phyloP scores from a whole-genome alignment of 495 filamentous ascomycete species.

The Xylaria scruposa region DNA sequence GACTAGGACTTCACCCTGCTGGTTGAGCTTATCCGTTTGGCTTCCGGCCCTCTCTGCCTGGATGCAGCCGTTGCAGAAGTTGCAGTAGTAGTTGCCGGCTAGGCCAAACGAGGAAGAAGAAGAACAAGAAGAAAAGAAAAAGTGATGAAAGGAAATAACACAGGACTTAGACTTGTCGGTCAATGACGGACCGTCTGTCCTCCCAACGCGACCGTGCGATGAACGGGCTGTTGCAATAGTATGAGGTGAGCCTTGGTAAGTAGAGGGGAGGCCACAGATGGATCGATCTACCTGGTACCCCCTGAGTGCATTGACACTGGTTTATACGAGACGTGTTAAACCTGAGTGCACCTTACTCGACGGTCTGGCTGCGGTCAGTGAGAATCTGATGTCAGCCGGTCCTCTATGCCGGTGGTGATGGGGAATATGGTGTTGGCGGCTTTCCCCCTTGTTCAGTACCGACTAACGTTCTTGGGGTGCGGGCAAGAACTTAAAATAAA shows the following conservation, averaged over 20 bases:
- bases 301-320: slow-evolving; percentile 5
- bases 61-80: neutral
- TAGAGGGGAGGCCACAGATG: neutral
- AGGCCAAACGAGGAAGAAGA: slow-evolving; percentile 8
- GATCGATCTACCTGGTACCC: neutral
- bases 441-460: neutral
- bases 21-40: slow-evolving; percentile 5
- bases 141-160: neutral
- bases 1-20: slow-evolving; percentile 2
- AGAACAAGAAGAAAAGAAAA: neutral
- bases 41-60: neutral
- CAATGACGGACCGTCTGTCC: slow-evolving; percentile 35
- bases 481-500: neutral
- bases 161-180: slow-evolving; percentile 28
- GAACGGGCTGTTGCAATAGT: neutral
- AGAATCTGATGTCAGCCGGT: slow-evolving; percentile 6
- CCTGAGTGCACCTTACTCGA: slow-evolving; percentile 11
- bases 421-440: neutral
- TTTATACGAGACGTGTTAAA: slow-evolving; percentile 10
- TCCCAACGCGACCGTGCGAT: slow-evolving; percentile 31
- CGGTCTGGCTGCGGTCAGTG: slow-evolving; percentile 4
- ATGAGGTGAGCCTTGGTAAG: neutral
- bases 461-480: neutral
- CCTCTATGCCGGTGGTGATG: slow-evolving; percentile 6
- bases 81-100: slow-evolving; percentile 8